Base-by-base conservation (phyloP, 305 asterid species). In the Fraxinus greggii region DNA sequence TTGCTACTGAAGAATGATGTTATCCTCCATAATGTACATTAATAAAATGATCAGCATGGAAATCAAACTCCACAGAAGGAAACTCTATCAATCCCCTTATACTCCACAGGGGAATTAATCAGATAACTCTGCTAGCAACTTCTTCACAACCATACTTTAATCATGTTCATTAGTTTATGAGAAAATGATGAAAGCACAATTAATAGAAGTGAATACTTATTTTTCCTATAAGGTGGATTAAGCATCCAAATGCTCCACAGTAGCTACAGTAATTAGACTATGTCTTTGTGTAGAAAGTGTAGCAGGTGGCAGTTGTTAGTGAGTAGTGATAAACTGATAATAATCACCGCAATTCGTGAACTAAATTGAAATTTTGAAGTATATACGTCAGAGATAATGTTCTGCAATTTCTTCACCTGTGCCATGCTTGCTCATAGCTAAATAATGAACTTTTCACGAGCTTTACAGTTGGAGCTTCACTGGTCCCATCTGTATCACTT, bases 371-470 rank as follows among this genome's bases (percentile, higher is more conserved):
- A 67, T 19, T 40, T 79, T 45, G 82, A 85, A 31, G 75, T 59
- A 67, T 79, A 82, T 76, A 36, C 10, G 17, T 10, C 74, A 56
- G 65, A 63, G 35, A 79, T 7, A 51, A 74, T 42, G 42, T 82
- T 74, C 77, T 69, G 72, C 76, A 38, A 59, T 73, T 83, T 83
- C 69, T 48, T 75, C 86, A 94, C 98, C 97, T 95, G 88, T 94
- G 99, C 98, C 98, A 95, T 89, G 99, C 97, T 88, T 95, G 99
- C 90, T 95, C 98, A 72, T 91, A 91, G 86, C 97, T 89, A 88
- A 93, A 93, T 84, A 95, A 65, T 85, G 99, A 91, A 89, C 99
- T 95, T 81, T 93, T 95, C 74, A 95, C 93, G 26, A 93, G 94
- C 92, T 93, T 94, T 78, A 95, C 93, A 40, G 87, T 82, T 76